phyloP scores from a whole-genome alignment of 148 eudicot species.

The Arctostaphylos glauca region DNA sequence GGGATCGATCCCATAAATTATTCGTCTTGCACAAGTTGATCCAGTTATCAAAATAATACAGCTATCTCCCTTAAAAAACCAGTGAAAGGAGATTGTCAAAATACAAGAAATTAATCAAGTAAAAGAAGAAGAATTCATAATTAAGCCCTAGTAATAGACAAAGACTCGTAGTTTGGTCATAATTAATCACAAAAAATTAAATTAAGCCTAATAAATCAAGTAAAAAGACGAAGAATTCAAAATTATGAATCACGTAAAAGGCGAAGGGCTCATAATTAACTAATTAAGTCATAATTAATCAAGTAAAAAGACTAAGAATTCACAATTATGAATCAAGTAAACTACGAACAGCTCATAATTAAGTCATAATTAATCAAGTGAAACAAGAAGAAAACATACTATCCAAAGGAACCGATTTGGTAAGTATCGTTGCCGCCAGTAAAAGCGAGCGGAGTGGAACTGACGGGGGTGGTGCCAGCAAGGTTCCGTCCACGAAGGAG shows the following conservation, averaged over 20 bases:
- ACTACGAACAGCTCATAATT: background rate
- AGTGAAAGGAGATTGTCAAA: too few relatives aligned
- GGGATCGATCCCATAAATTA: too few relatives aligned
- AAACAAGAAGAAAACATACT: slow-evolving; percentile 34
- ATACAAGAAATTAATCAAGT: too few relatives aligned
- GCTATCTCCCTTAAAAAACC: too few relatives aligned
- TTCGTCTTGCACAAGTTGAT: too few relatives aligned
- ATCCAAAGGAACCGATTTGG: slow-evolving; percentile 49
- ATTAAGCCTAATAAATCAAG: too few relatives aligned
- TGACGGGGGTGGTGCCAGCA: slow-evolving; percentile 26
- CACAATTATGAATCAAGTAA: background rate
- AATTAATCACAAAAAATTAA: too few relatives aligned
- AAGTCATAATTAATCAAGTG: background rate
- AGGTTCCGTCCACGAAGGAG: slow-evolving; percentile 53
- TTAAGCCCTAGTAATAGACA: too few relatives aligned
- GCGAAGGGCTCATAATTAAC: background rate
- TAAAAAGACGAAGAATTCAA: background rate
- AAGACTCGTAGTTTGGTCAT: too few relatives aligned
- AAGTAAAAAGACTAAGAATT: background rate
- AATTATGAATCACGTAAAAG: background rate
- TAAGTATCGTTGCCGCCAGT: slow-evolving; percentile 52
- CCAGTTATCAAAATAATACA: too few relatives aligned
- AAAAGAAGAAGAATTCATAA: too few relatives aligned
- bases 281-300: background rate
- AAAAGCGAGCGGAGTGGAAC: slow-evolving; percentile 43